These are phyloP conservation scores for Periconia sp. DNA, from an alignment of 2,329 filamentous ascomycete species.

Conservation along the genomic window DNA sequence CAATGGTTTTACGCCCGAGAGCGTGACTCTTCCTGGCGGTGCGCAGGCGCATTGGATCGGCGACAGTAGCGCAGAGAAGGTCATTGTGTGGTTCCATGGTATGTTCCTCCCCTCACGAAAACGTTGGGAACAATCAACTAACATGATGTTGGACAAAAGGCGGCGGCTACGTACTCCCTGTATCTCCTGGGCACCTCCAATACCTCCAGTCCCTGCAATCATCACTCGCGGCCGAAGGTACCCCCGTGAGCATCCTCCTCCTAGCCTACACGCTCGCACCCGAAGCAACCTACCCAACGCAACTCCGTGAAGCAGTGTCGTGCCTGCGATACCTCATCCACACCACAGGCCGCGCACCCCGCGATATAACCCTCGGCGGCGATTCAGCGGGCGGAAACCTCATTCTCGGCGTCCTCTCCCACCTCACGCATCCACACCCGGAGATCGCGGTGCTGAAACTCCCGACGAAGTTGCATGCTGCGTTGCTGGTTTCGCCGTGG, in stretches of 20 bases:
- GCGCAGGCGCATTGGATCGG: constrained; percentile 53
- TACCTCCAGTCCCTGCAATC: constrained; percentile 51
- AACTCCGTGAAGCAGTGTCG: constrained; percentile 51
- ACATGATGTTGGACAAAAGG: constrained; percentile 37
- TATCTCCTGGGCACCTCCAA: constrained; percentile 50
- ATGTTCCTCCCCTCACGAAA: not conserved
- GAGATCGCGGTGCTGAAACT: constrained; percentile 49
- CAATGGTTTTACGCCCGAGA: constrained; percentile 41
- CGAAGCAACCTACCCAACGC: constrained; percentile 49
- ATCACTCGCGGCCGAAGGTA: constrained; percentile 42
- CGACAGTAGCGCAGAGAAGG: constrained; percentile 37
- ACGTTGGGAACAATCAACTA: constrained; percentile 2
- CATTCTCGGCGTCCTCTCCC: constrained; percentile 49
- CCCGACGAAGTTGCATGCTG: constrained; percentile 49
- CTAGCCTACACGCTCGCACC: constrained; percentile 63
- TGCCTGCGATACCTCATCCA: constrained; percentile 48
- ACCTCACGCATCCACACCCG: constrained; percentile 60
- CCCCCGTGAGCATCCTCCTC: constrained; percentile 53
- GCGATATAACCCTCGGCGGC: constrained; percentile 51
- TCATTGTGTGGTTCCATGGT: constrained; percentile 53
- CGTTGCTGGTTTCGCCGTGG: constrained; percentile 62
- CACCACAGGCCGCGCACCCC: constrained; percentile 36
- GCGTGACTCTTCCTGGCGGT: constrained; percentile 43
- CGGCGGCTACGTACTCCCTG: constrained; percentile 59
- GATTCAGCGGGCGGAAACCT: constrained; percentile 60